These are phyloP conservation scores for Russula abietina DNA, from an alignment of 768 basidiomycete species.

Conservation along the genomic window DNA sequence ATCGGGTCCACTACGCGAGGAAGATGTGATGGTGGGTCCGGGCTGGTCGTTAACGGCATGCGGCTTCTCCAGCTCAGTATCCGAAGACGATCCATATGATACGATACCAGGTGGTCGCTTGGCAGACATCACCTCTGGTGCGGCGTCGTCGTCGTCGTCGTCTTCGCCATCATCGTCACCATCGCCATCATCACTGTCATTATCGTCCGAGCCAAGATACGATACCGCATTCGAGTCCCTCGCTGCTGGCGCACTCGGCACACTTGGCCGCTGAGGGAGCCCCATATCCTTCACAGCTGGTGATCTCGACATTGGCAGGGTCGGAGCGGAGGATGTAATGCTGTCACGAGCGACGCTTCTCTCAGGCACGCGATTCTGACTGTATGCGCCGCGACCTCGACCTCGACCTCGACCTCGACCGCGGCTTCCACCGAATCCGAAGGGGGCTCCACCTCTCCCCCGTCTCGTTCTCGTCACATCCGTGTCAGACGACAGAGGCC, in stretches of 20 bases:
- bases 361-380: conserved; percentile 3
- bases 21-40: background rate
- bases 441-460: conserved; percentile 17
- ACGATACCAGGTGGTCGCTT: conserved; percentile 33
- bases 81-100: conserved; percentile 13
- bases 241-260: background rate
- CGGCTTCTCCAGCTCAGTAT: conserved; percentile 1
- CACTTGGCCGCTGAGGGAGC: conserved; percentile 7
- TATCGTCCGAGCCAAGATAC: conserved; percentile 22
- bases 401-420: conserved; percentile 25
- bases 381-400: conserved; percentile 29
- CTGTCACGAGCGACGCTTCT: background rate
- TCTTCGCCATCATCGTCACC: no score
- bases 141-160: conserved; percentile 28
- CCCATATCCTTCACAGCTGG: background rate
- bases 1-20: background rate
- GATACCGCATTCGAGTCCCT: background rate
- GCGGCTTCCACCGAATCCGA: conserved; percentile 13
- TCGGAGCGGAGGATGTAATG: background rate
- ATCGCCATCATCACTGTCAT: background rate
- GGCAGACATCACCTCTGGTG: conserved; percentile 57
- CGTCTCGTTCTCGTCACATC: conserved; percentile 15
- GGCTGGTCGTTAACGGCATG: background rate
- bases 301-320: background rate
- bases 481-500: background rate